Base-by-base conservation (phyloP, 371 early-diverging fungal genomes). In the Lichtheimia ramosa region DNA sequence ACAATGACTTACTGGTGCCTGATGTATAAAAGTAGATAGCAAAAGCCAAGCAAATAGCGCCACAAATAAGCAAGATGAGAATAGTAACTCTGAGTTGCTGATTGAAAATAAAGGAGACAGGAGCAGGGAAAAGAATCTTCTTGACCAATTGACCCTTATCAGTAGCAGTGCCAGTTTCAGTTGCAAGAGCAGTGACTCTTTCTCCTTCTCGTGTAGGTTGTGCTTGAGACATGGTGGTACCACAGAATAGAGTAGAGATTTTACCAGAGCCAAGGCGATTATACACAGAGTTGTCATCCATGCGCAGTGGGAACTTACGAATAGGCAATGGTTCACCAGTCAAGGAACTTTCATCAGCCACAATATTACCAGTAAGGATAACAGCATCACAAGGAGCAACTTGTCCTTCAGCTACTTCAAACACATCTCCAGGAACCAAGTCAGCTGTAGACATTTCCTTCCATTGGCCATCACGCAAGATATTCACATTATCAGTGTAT, bases 271-370 rank as follows among this genome's bases (percentile, higher is more conserved):
- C 77, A 41, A 59, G 49, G 15, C 59, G 54, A 20, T 77, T 69
- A 50, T 75, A 83, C 0, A 65, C 52, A 23, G 50, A 58, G 21
- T 18, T 46, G 27, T 70, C 62, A 54, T 88, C 86, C 58, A 70
- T 61, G 43, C 71, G 74, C 21, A 87, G 69, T 12, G 88, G 62
- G 52, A 86, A 80, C 66, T 95, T 95, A 54, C 89, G 86, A 50
- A 95, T 86, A 0, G 95, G 95, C 62, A 92, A 83, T 21, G 90
- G 86, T 78, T 96, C 96, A 53, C 95, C 59, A 0, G 92, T 95
- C 54, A 94, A 76, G 59, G 89, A 83, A 60, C 87, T 83, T 70
- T 96, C 96, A 68, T 96, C 89, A 10, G 89, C 85, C n/a, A 94
- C 83, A 0, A 80, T 77, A 46, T 84, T 82, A 51, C 96, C 95